Conservation (phyloP, 306 rosid species). For the Arachis hypogaea region DNA sequence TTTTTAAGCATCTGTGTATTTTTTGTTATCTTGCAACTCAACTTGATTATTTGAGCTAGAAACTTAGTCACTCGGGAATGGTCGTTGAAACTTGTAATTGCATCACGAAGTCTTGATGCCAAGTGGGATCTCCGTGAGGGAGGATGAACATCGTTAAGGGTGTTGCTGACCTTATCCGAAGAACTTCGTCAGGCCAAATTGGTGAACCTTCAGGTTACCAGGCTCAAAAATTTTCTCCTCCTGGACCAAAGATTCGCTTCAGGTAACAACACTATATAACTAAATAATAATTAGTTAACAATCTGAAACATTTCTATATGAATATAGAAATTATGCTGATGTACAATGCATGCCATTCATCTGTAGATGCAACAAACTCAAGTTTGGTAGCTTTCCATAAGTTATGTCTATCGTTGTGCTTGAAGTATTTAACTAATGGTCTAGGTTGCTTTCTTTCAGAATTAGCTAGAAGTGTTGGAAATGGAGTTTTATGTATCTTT, state of each 20-base stretch:
- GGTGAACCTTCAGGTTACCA: slow-evolving; percentile 74
- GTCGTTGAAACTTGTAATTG: slow-evolving; percentile 48
- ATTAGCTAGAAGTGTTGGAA: slow-evolving; percentile 18
- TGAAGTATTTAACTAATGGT: slow-evolving; percentile 18
- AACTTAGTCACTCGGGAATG: slow-evolving; percentile 38
- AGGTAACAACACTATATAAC: slow-evolving; percentile 53
- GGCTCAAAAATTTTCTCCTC: slow-evolving; percentile 61
- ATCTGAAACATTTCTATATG: too few relatives aligned
- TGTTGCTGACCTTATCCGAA: slow-evolving; percentile 94
- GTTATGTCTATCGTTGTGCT: neutral
- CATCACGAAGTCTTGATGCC: slow-evolving; percentile 47
- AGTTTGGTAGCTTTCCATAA: neutral
- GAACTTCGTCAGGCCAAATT: slow-evolving; percentile 72
- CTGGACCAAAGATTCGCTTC: slow-evolving; percentile 81
- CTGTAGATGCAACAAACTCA: slow-evolving; percentile 15
- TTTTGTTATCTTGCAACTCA: slow-evolving; percentile 5
- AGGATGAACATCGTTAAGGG: slow-evolving; percentile 97
- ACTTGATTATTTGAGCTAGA: slow-evolving; percentile 31
- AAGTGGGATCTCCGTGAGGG: slow-evolving; percentile 40
- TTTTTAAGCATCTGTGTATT: slow-evolving; percentile 8
- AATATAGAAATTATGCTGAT: neutral
- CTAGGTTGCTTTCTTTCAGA: slow-evolving; percentile 15
- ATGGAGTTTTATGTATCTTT: slow-evolving; percentile 20
- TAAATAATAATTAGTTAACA: neutral
- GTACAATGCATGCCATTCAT: slow-evolving; percentile 24